A percentile compares a stretch with the other conserved stretches of the same genome.
phyloP scores from a whole-genome alignment of 1,139 yeast genomes.

The Scheffersomyces lignicola region DNA sequence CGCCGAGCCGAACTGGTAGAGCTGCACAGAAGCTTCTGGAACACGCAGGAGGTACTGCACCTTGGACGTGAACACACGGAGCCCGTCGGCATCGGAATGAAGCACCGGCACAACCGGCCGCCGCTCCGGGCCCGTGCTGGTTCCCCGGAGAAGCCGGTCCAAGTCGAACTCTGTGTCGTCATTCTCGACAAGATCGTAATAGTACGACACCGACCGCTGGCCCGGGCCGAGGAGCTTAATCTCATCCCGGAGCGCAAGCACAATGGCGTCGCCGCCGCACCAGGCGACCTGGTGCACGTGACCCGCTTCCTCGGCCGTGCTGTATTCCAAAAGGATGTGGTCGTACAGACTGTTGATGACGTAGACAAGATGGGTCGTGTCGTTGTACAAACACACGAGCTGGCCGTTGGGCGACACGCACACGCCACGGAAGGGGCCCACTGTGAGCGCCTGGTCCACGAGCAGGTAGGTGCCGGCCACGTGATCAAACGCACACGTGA shows the following conservation, averaged over 20 bases:
- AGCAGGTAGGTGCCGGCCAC: constrained; percentile 23
- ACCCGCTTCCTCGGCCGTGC: constrained; percentile 35
- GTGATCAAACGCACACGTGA: constrained; percentile 28
- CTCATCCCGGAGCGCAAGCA: constrained; percentile 60
- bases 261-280: constrained; percentile 88
- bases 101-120: constrained; percentile 38
- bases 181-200: constrained; percentile 37
- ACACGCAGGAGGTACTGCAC: constrained; percentile 72
- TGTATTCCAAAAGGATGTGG: constrained; percentile 53
- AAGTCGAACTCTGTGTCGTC: constrained; percentile 33
- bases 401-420: constrained; percentile 62
- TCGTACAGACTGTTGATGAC: constrained; percentile 55
- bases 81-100: constrained; percentile 66
- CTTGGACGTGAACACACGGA: constrained; percentile 60
- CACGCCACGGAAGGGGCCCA: constrained; percentile 59
- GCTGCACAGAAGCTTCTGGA: constrained; percentile 52
- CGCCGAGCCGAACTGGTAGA: constrained; percentile 81
- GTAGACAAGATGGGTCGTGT: constrained; percentile 42
- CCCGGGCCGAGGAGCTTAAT: constrained; percentile 72
- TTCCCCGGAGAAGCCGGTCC: constrained; percentile 17
- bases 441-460: constrained; percentile 41
- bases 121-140: constrained; percentile 19
- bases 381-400: constrained; percentile 57
- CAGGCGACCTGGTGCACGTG: constrained; percentile 56
- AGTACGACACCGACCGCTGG: constrained; percentile 54